A percentile compares a stretch with the other conserved stretches of the same genome.
Conservation (phyloP, 2,329 filamentous ascomycete genomes). For the Bipolaris sorokiniana region DNA sequence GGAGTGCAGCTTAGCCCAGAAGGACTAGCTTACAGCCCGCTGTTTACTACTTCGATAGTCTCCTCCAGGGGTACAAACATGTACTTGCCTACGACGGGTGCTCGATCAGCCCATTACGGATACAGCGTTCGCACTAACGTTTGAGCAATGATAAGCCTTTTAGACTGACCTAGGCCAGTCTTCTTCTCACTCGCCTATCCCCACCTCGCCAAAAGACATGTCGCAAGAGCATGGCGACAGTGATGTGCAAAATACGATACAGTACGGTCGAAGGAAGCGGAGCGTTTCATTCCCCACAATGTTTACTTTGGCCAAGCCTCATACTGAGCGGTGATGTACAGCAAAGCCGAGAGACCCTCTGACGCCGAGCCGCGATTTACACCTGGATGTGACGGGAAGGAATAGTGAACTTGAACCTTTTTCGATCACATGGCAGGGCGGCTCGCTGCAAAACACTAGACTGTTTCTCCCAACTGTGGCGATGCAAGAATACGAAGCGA, state of each 20-base stretch:
- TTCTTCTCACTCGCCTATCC: not conserved
- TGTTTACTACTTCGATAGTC: slow-evolving; percentile 24
- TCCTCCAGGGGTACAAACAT: slow-evolving; percentile 3
- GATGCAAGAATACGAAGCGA: not conserved
- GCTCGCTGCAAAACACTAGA: not conserved
- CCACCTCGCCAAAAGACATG: not conserved
- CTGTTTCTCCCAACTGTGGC: not conserved
- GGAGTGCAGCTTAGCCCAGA: slow-evolving; percentile 1
- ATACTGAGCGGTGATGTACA: not conserved
- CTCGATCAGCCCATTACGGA: slow-evolving; percentile 4
- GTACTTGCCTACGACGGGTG: slow-evolving; percentile 2
- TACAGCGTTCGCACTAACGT: slow-evolving; percentile 8
- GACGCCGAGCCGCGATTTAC: slow-evolving; percentile 1
- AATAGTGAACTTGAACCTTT: not conserved
- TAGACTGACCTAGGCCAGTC: slow-evolving; percentile 1
- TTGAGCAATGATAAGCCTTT: slow-evolving; percentile 6
- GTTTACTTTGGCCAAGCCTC: not conserved
- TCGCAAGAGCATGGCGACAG: not conserved
- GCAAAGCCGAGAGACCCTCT: slow-evolving; percentile 4
- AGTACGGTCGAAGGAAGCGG: not conserved
- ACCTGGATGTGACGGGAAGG: slow-evolving; percentile 4
- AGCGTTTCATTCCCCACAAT: not conserved
- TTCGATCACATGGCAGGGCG: not conserved
- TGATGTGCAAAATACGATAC: not conserved
- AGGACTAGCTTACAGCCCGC: slow-evolving; percentile 10